Evolutionary conservation across 192 early-diverging fungal species (phyloP).

Genomic region (Coemansia javaensis): DNA sequence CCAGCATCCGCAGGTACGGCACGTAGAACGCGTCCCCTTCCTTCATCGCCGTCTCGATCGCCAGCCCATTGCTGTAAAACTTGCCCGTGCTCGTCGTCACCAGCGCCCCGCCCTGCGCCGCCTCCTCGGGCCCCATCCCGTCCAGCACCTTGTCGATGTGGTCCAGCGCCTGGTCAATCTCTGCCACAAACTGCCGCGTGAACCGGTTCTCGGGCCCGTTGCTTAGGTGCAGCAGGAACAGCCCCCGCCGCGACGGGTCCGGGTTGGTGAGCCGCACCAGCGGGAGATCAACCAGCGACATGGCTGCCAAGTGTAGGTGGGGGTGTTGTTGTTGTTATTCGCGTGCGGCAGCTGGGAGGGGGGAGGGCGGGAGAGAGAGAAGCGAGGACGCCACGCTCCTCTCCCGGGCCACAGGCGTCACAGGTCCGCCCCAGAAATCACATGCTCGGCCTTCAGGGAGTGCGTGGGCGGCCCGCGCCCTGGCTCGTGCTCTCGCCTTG

Average conservation of each 20-base stretch:
- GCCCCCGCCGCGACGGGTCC: conserved; percentile 19
- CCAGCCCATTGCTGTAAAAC: conserved; percentile 71
- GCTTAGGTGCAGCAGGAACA: conserved; percentile 64
- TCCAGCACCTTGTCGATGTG: conserved; percentile 50
- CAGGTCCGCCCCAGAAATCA: no score
- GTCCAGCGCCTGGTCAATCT: conserved; percentile 59
- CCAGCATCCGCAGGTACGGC: conserved; percentile 55
- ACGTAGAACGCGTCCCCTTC: conserved; percentile 47
- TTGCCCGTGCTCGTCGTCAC: conserved; percentile 61
- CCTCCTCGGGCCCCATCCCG: conserved; percentile 30
- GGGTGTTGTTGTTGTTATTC: no score
- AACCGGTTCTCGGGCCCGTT: conserved; percentile 66
- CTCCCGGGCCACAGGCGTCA: no score
- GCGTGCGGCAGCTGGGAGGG: not conserved
- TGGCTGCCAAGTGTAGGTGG: not conserved
- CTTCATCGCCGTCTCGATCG: conserved; percentile 50
- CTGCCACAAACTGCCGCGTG: conserved; percentile 52
- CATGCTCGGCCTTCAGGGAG: no score
- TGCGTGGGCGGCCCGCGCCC: no score
- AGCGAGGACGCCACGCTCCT: no score
- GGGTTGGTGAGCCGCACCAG: conserved; percentile 41
- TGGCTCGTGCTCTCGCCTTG: no score
- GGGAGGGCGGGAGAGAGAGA: not conserved
- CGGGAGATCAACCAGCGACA: conserved; percentile 42
- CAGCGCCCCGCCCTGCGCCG: conserved; percentile 50